Base-by-base conservation (phyloP, 1,284 basidiomycete genomes). In the Fomitiporia mediterranea region DNA sequence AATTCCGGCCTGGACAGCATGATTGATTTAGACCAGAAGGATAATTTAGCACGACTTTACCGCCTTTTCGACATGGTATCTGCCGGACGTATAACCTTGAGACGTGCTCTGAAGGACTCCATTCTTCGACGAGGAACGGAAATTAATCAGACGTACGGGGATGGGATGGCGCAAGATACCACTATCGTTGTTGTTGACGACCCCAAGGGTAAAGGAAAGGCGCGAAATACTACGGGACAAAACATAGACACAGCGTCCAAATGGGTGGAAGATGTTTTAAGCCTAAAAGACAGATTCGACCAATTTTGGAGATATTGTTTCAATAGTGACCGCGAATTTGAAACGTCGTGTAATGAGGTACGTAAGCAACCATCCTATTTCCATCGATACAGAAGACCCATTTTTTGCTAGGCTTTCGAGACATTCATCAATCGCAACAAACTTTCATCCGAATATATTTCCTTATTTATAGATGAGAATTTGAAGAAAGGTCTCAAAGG, bases 401-500 rank as follows among this genome's bases (percentile, higher is more conserved):
- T 15, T 30, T 28, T 47, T 55, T 42, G 44, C 4, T 56, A 96
- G 92, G 95, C 94, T 0, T 98, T 98, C 65, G 88, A 91, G 68
- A 81, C 85, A 0, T 97, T 99, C 69, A 86, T 99, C 68, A 98
- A 99, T 70, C 74, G 79, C 37, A 94, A 98, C 67, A 81, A 84
- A 47, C 89, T 91, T 63, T 83, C 93, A 7, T 86, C 97, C 2
- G 97, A 99, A 66, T 99, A 87, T 69, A 92, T 98, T 50, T 99
- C 96, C 1, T 74, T 99, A 56, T 99, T 94, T 72, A 95, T 99
- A 61, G 97, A 99, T 66, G 96, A 99, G 64, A 89, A 99, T 68
- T 78, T 99, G 38, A 95, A 91, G 72, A 94, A 94, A 68, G 96
- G 97, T 0, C 79, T 98, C 32, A 98, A 95, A 74, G 91, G 93